Evolutionary conservation across 495 filamentous ascomycete species (phyloP).

Genomic region (Clavariopsis aquatica): DNA sequence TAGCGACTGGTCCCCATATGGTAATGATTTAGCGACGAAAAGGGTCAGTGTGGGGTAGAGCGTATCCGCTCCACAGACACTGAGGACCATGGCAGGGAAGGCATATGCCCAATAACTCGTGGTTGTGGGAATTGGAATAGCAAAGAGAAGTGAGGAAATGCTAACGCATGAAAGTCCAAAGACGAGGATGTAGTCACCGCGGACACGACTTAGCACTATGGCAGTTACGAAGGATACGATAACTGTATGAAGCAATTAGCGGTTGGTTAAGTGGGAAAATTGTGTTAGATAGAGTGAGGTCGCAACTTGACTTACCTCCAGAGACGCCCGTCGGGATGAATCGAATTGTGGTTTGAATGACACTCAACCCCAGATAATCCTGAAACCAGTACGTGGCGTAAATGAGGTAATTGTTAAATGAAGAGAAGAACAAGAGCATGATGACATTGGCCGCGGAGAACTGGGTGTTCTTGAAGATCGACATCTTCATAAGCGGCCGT

Average conservation of each 20-base stretch:
- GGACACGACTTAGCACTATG: slow-evolving; percentile 55
- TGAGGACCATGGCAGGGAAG: slow-evolving; percentile 59
- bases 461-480: slow-evolving; percentile 53
- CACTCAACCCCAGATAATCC: slow-evolving; percentile 55
- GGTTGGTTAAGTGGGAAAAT: neutral
- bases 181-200: slow-evolving; percentile 55
- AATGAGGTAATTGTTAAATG: slow-evolving; percentile 61
- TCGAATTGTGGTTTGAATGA: slow-evolving; percentile 60
- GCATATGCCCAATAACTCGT: slow-evolving; percentile 63
- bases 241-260: slow-evolving; percentile 24
- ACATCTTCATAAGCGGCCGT: slow-evolving; percentile 61
- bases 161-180: slow-evolving; percentile 54
- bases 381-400: slow-evolving; percentile 66
- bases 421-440: slow-evolving; percentile 60
- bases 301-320: slow-evolving; percentile 42
- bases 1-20: slow-evolving; percentile 61
- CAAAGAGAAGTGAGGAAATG: slow-evolving; percentile 57
- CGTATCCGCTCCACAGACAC: slow-evolving; percentile 61
- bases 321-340: slow-evolving; percentile 62
- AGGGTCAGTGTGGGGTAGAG: slow-evolving; percentile 60
- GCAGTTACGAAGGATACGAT: slow-evolving; percentile 54
- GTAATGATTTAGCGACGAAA: slow-evolving; percentile 59
- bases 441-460: slow-evolving; percentile 63
- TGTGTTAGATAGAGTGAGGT: neutral
- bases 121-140: slow-evolving; percentile 55